Conservation (phyloP, 2,329 filamentous ascomycete genomes). For the Teratosphaeriaceae sp. region DNA sequence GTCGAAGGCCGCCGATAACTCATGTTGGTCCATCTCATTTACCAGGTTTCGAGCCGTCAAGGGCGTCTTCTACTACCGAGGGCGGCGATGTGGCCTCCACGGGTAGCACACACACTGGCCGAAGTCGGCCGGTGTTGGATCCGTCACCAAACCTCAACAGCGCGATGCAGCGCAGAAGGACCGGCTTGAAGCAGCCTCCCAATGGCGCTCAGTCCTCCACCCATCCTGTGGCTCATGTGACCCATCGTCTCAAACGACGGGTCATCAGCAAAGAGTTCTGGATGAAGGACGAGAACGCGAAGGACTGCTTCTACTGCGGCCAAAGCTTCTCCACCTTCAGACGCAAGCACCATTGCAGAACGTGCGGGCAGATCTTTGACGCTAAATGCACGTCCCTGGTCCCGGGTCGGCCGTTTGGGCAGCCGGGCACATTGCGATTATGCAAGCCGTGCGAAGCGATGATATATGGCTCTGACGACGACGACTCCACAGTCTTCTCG, state of each 20-base stretch:
- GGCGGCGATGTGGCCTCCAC: slow-evolving; percentile 27
- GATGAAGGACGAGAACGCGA: slow-evolving; percentile 99
- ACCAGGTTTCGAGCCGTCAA: slow-evolving; percentile 41
- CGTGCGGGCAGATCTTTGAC: slow-evolving; percentile 97
- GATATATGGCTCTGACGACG: slow-evolving; percentile 85
- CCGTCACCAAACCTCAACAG: slow-evolving; percentile 24
- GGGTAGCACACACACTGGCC: slow-evolving; percentile 14
- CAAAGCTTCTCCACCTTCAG: slow-evolving; percentile 88
- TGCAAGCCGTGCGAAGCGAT: slow-evolving; percentile 90
- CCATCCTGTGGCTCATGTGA: slow-evolving; percentile 23
- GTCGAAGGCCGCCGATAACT: slow-evolving; percentile 31
- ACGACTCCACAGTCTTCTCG: slow-evolving; percentile 85
- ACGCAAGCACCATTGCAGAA: slow-evolving; percentile 92
- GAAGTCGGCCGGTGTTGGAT: slow-evolving; percentile 11
- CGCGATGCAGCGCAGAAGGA: slow-evolving; percentile 20
- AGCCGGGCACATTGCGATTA: slow-evolving; percentile 75
- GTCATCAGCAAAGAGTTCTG: slow-evolving; percentile 84
- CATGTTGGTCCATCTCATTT: slow-evolving; percentile 41
- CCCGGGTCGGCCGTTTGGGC: slow-evolving; percentile 78
- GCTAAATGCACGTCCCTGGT: slow-evolving; percentile 93
- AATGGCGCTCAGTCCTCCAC: slow-evolving; percentile 2
- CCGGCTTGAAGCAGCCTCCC: slow-evolving; percentile 15
- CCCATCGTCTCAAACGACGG: slow-evolving; percentile 69
- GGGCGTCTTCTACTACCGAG: slow-evolving; percentile 40
- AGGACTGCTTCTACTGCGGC: slow-evolving; percentile 91